Percentiles rank a stretch among this genome's conserved stretches.
Evolutionary conservation across 257 asterid genomes (phyloP).

Genomic region (Solanum habrochaites): DNA sequence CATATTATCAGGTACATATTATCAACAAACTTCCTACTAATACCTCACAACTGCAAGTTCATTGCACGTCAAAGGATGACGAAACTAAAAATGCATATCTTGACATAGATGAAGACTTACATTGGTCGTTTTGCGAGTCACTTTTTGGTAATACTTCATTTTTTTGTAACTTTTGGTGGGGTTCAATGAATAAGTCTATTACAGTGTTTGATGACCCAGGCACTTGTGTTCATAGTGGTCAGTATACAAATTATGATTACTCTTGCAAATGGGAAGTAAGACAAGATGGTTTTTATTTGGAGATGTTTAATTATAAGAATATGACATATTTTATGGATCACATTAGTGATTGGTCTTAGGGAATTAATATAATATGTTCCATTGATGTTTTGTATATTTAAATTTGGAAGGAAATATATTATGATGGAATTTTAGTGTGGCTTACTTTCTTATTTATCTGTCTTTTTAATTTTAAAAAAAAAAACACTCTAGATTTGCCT

Average conservation of each 20-base stretch:
- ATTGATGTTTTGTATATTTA: not conserved
- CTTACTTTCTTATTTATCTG: not conserved
- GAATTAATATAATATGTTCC: not conserved
- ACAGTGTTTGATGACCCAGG: not conserved
- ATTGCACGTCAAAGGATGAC: not conserved
- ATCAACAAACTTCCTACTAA: not conserved
- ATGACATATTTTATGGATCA: not conserved
- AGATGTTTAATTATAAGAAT: not conserved
- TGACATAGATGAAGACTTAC: not conserved
- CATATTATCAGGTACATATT: not conserved
- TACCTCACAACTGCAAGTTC: not conserved
- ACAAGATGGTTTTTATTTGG: not conserved
- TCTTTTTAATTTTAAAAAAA: no score
- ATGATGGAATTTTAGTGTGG: not conserved
- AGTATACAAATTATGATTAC: not conserved
- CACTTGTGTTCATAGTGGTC: not conserved
- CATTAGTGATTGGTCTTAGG: not conserved
- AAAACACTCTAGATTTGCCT: rapidly evolving
- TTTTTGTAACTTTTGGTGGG: not conserved
- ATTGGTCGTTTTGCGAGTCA: not conserved
- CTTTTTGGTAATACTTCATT: rapidly evolving
- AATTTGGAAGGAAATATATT: not conserved
- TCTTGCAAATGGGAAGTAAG: not conserved
- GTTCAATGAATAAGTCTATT: not conserved
- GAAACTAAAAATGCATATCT: not conserved